Evolutionary conservation across 2,329 filamentous ascomycete genomes (phyloP), one percentile per base, ranked within the genome.

Genomic region (Ophiosphaerella korrae): DNA sequence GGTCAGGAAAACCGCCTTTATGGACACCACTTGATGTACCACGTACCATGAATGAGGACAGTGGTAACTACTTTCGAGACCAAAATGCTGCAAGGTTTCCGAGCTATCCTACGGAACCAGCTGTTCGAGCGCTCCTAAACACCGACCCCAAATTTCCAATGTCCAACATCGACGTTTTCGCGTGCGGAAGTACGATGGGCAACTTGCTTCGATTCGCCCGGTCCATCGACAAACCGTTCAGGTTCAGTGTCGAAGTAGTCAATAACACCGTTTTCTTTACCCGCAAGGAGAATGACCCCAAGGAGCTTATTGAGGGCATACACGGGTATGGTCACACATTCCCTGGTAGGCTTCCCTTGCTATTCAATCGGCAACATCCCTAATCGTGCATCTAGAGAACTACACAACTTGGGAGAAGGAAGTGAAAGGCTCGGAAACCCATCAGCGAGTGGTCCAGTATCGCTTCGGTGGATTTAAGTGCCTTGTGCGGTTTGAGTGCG

Each of bases 271-370:
- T 88, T 0, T 87, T 89, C 69, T 79, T 90, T 42, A 68, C 86
- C 11, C 82, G 87, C 1, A 78, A 82, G 18, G 85, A 88, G 60
- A 84, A 83, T 38, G 79, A 81, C 0, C 84, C 86, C 0, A 80
- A 68, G 0, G 83, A 87, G 57, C 63, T 77, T 0, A 84, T 89
- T 5, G 58, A 72, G 0, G 76, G 76, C 13, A 72, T 89, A 0
- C 59, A 60, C 12, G 88, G 87, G 0, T 88, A 78, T 58, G 86
- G 87, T 0, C 86, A 89, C 58, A 79, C 83, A 0, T 90, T 90
- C 56, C 84, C 84, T 21, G 18, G 18, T 21, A 21, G 18, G 18
- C 18, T 21, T 21, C 18, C 18, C 18, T 21, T 21, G 18, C 18
- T 4, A 21, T 21, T 21, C 18, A 21, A 21, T 21, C 18, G 3